Base-by-base conservation (phyloP, 164 flowering plant species). In the Magnolia kwangsiensis region DNA sequence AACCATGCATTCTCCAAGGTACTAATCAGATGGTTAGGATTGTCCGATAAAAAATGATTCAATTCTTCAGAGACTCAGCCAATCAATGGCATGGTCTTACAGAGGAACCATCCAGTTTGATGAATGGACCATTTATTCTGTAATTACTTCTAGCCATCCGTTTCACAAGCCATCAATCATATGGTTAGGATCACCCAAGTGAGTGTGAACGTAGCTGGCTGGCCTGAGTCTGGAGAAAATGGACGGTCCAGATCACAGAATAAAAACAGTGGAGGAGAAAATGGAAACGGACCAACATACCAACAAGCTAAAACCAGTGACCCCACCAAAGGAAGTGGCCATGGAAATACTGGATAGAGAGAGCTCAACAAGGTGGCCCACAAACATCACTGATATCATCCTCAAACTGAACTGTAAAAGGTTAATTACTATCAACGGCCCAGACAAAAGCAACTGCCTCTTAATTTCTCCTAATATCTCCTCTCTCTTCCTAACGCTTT, bases 351-450 rank as follows among this genome's bases (percentile, higher is more conserved):
- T 89, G 27, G 95, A 84, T 24, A 92, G 91, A 73, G 90, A 71
- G 4, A 92, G 76, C 76, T 89, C 86, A 1, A 94, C 91, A 31
- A 92, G 87, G 81, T 92, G 98, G 11, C 96, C 96, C 14, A 90
- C 95, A 78, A 88, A 87, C 92, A 92, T 90, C 10, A 93, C 76
- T 4, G 96, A 87, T 3, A 91, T 87, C 37, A 91, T 67, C 76
- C 89, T 92, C 55, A 91, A 37, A 63, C 84, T 80, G 9, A 64
- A 86, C 76, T 82, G 86, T 51, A 87, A 79, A 0, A 89, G 50
- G 59, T 78, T 80, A 3, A 86, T 87, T 9, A 68, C 23, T 8
- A 90, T 73, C 16, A 93, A 70, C 29, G 96, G 97, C 67, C 90
- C 94, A 1, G 92, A 89, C 24, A 93, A 80, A 88, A 87, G 82